Evolutionary conservation across 805 yeast species (phyloP).

Genomic region (Jamesozyma hellenica): DNA sequence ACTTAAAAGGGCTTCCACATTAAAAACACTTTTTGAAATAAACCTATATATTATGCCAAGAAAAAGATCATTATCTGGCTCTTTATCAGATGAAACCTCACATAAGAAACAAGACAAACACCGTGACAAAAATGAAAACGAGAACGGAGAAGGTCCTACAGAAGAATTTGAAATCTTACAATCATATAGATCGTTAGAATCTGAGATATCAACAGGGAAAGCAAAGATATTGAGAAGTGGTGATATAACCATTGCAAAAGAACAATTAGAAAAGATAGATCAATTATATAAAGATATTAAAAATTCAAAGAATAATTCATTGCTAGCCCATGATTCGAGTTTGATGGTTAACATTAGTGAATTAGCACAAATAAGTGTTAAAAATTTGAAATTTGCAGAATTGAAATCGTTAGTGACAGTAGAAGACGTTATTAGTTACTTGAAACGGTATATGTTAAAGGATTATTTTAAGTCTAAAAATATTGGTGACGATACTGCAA

Average conservation of each 20-base stretch:
- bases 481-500: conserved; percentile 9
- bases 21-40: too few relatives aligned
- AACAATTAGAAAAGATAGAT: conserved; percentile 39
- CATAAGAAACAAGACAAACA: not conserved
- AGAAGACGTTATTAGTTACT: conserved; percentile 35
- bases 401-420: conserved; percentile 41
- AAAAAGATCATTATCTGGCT: not conserved
- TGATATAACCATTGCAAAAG: conserved; percentile 41
- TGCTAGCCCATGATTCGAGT: conserved; percentile 54
- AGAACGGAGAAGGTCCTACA: not conserved
- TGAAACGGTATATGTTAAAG: conserved; percentile 32
- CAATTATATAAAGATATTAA: conserved; percentile 34
- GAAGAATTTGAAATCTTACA: conserved; percentile 22
- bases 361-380: conserved; percentile 54
- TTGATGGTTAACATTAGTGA: conserved; percentile 50
- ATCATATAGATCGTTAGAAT: conserved; percentile 26
- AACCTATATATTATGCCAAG: not conserved
- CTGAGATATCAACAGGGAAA: conserved; percentile 30
- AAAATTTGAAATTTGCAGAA: conserved; percentile 49
- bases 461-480: conserved; percentile 20
- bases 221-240: conserved; percentile 48
- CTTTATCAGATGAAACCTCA: not conserved
- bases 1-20: too few relatives aligned
- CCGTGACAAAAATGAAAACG: not conserved
- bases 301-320: conserved; percentile 29